Conservation (phyloP, 192 early-diverging fungal species). For the Coemansia sp. region DNA sequence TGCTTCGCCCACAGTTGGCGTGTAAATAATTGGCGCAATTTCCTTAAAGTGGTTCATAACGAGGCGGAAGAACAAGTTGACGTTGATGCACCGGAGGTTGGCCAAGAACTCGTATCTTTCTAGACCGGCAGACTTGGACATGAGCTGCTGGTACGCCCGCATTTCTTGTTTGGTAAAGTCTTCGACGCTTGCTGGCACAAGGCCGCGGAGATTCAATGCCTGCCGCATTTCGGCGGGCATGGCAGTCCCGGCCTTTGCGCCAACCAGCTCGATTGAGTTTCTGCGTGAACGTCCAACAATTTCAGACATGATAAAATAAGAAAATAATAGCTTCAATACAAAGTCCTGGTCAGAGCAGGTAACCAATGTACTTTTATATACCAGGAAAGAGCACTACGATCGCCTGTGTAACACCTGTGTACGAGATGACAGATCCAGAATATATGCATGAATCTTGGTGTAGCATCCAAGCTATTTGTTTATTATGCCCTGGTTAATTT, state of each 20-base stretch:
- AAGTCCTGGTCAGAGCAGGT: background rate
- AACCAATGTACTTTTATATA: background rate
- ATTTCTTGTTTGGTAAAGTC: conserved; percentile 68
- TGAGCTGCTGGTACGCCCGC: conserved; percentile 69
- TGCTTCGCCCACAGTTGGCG: conserved; percentile 76
- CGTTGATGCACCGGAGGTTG: conserved; percentile 73
- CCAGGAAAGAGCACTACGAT: background rate
- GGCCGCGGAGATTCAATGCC: conserved; percentile 65
- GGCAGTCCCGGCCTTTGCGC: conserved; percentile 38
- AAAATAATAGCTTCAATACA: background rate
- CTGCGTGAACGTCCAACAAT: conserved; percentile 25
- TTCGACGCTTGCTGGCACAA: conserved; percentile 74
- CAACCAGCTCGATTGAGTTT: conserved; percentile 53
- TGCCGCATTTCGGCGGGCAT: conserved; percentile 57
- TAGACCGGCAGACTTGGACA: conserved; percentile 63
- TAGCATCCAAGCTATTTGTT: background rate
- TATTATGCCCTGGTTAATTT: conserved; percentile 11
- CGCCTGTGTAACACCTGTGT: background rate
- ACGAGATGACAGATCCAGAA: background rate
- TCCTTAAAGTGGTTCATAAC: conserved; percentile 79
- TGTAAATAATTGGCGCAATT: conserved; percentile 75
- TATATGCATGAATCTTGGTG: conserved; percentile 3
- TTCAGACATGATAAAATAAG: background rate
- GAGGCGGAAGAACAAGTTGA: conserved; percentile 80
- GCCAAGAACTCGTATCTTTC: conserved; percentile 86